Evolutionary conservation across 2,329 filamentous ascomycete species (phyloP), one percentile per base, ranked within the genome.

Genomic region (Aspergillus quadricinctus): DNA sequence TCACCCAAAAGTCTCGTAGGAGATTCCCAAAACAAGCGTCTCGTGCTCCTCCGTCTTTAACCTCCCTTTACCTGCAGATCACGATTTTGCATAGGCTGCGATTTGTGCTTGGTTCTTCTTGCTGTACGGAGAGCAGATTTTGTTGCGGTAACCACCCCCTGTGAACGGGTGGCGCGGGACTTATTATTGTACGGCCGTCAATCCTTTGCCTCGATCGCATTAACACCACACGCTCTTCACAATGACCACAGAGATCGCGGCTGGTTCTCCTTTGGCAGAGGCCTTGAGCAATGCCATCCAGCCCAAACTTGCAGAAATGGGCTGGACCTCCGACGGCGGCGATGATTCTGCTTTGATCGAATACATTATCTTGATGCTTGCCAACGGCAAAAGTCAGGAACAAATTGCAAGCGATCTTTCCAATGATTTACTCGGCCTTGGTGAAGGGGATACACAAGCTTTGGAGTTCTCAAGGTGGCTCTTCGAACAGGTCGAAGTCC

Each of bases 331-430:
- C 29, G 88, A 88, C 64, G 89, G 88, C 59, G 88, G 90, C 65
- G 84, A 86, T 68, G 91, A 93, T 73, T 87, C 88, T 25, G 90
- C 91, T 40, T 84, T 99, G 57, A 88, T 92, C 57, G 94, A 99
- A 77, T 99, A 97, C 77, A 94, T 99, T 64, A 88, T 97, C 57
- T 85, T 97, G 61, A 97, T 97, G 93, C 84, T 99, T 31, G 90
- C 90, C 60, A 97, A 97, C 76, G 91, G 92, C 67, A 97, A 96
- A 75, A 92, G 89, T 3, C 88, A 96, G 72, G 86, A 92, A 51
- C 88, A 97, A 71, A 93, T 99, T 63, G 89, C 92, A 9, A 80
- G 84, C 46, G 94, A 99, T 72, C 85, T 99, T 14, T 89, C 92
- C 1, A 88, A 87, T 62, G 94, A 99, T 66, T 83, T 99, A 45